Percentiles rank a stretch among this genome's conserved stretches.
These are phyloP conservation scores for Saturnispora dispora DNA, from an alignment of 805 yeast species.

Conservation along the genomic window DNA sequence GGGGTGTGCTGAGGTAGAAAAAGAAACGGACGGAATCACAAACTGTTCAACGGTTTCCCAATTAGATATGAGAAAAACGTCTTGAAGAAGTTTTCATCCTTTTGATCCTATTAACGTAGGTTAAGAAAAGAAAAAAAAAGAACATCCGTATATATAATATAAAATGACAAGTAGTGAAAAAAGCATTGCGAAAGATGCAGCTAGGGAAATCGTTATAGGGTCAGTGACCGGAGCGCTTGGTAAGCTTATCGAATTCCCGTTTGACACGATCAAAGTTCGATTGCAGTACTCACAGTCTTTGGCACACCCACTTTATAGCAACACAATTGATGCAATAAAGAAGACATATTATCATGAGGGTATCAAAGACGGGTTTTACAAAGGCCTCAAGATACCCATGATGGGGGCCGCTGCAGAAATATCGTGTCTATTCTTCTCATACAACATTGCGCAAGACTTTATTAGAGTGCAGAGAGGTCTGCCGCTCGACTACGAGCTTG, in stretches of 20 bases:
- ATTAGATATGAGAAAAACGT: background rate
- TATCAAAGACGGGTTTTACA: constrained; percentile 58
- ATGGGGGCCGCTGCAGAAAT: constrained; percentile 87
- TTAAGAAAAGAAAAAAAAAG: too few relatives aligned
- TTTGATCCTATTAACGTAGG: too few relatives aligned
- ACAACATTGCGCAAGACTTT: constrained; percentile 38
- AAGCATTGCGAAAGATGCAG: constrained; percentile 18
- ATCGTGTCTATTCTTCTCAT: constrained; percentile 66
- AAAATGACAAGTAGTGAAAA: constrained; percentile 4
- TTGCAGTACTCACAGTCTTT: constrained; percentile 65
- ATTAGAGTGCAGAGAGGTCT: constrained; percentile 23
- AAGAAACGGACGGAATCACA: background rate
- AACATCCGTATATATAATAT: too few relatives aligned
- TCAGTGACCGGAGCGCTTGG: constrained; percentile 74
- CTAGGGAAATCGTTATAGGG: constrained; percentile 38
- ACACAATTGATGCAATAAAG: constrained; percentile 58
- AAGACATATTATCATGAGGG: constrained; percentile 66
- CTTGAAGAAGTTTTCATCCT: background rate
- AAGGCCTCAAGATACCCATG: constrained; percentile 73
- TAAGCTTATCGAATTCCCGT: constrained; percentile 81
- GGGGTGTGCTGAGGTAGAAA: background rate
- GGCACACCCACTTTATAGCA: constrained; percentile 36
- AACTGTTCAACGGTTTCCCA: background rate
- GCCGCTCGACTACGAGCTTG: constrained; percentile 15
- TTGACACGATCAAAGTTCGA: constrained; percentile 86